Base-by-base conservation (phyloP, 768 basidiomycete species). In the Agaricus bisporus region DNA sequence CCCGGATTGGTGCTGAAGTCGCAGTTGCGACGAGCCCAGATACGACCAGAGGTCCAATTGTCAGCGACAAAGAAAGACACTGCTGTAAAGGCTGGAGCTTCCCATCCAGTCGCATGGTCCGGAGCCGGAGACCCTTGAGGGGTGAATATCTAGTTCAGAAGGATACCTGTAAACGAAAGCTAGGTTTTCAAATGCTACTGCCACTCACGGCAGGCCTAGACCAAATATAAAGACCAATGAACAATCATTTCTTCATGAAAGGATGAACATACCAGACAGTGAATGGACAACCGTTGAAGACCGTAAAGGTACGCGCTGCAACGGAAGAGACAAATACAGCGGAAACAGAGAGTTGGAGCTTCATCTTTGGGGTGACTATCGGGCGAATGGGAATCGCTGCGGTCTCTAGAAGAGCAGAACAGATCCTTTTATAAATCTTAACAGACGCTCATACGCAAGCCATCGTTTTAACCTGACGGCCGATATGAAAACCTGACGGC, bases 31-130 rank as follows among this genome's bases (percentile, higher is more conserved):
- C 82, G 74, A 45, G 68, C 74, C 75, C 74, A 75, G 48, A 77
- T 84, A 49, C 85, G 74, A 18, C 82, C 85, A 0, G 83, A 69
- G 48, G 70, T 78, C 84, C 85, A 86, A 61, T 79, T 73, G 59
- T 82, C 76, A 5, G 83, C 82, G 44, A 87, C 81, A 17, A 57
- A 59, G 64, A 82, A 78, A 35, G 68, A 70, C 26, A 76, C 73
- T 5, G 65, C 60, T 25, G 70, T 68, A 25, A 56, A 69, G 0
- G 76, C 60, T 12, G 58, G 51, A 6, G 74, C 74, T 56, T 71
- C 69, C 75, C 75, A 77, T 81, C 82, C 81, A 6, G 70, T 72
- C 15, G 59, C 56, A 42, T 63, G 68, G 55, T 58, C 60, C 5
- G 83, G 81, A 20, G 59, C 64, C 11, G 32, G 8, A 32, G 32